Conservation (phyloP, 1,139 yeast genomes). For the Yamadazyma atmosphaerica region DNA sequence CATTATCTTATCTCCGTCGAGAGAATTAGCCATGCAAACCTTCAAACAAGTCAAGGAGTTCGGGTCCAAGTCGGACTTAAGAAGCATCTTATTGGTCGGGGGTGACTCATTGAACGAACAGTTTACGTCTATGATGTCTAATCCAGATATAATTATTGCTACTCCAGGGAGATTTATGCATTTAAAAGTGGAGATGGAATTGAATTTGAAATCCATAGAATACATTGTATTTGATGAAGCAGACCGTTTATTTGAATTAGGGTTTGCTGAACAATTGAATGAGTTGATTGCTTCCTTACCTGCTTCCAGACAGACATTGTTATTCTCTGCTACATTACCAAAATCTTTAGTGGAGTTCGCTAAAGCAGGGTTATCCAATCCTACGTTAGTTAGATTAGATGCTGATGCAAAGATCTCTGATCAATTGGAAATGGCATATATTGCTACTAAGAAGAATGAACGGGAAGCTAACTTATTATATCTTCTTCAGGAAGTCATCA, state of each 20-base stretch:
- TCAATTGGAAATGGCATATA: conserved; percentile 85
- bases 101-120: conserved; percentile 98
- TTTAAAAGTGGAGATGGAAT: conserved; percentile 90
- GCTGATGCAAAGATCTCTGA: conserved; percentile 90
- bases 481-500: conserved; percentile 77
- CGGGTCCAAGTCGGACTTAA: conserved; percentile 76
- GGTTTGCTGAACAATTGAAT: conserved; percentile 91
- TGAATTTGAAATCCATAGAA: conserved; percentile 79
- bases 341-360: conserved; percentile 92
- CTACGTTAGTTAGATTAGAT: conserved; percentile 88
- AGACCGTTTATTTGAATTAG: conserved; percentile 95
- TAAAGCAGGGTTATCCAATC: conserved; percentile 91
- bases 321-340: conserved; percentile 95
- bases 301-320: conserved; percentile 75
- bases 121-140: conserved; percentile 86
- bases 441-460: conserved; percentile 79
- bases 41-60: conserved; percentile 87
- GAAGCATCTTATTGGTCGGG: conserved; percentile 83
- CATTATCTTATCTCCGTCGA: conserved; percentile 81
- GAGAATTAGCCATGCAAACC: conserved; percentile 94
- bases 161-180: conserved; percentile 98
- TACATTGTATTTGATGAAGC: conserved; percentile 98
- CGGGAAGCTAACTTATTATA: conserved; percentile 84
- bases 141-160: conserved; percentile 93
- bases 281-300: conserved; percentile 87